Conservation (phyloP, 2,329 filamentous ascomycete species). For the Acrocalymma vagum region DNA sequence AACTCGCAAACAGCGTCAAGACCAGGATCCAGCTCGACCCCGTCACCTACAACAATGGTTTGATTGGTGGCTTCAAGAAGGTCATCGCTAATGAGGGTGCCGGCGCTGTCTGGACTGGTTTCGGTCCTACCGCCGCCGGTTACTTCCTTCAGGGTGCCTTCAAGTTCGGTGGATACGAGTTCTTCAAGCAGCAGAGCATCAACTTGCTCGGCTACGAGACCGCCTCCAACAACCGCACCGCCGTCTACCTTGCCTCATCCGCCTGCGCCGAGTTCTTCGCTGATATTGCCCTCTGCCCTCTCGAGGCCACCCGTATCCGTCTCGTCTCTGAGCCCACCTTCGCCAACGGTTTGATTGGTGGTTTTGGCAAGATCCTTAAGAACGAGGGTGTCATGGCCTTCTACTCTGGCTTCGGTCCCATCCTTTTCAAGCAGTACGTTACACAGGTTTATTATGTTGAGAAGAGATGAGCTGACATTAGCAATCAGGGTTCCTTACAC, state of each 20-base stretch:
- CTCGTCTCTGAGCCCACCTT: constrained; percentile 89
- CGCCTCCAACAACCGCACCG: constrained; percentile 80
- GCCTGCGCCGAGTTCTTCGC: constrained; percentile 71
- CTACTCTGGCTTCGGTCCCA: constrained; percentile 84
- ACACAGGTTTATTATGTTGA: too few relatives aligned
- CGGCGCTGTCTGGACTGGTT: constrained; percentile 84
- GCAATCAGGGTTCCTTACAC: constrained; percentile 80
- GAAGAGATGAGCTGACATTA: constrained; percentile 35
- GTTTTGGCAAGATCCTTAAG: constrained; percentile 84
- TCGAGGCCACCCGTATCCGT: constrained; percentile 93
- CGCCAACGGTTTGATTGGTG: constrained; percentile 79
- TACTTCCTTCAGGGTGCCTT: constrained; percentile 95
- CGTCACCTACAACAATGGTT: constrained; percentile 84
- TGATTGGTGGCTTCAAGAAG: constrained; percentile 87
- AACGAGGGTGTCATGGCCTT: constrained; percentile 85
- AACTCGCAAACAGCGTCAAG: constrained; percentile 74
- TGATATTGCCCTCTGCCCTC: constrained; percentile 86
- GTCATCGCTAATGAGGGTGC: constrained; percentile 81
- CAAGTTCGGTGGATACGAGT: constrained; percentile 95
- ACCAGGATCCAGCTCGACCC: constrained; percentile 95
- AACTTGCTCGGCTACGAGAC: constrained; percentile 73
- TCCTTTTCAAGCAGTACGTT: constrained; percentile 54
- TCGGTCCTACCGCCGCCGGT: constrained; percentile 84
- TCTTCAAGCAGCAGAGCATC: constrained; percentile 94
- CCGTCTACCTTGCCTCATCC: constrained; percentile 77